Conservation (phyloP, 139 green algal genomes). For the Volvox reticuliferus region DNA sequence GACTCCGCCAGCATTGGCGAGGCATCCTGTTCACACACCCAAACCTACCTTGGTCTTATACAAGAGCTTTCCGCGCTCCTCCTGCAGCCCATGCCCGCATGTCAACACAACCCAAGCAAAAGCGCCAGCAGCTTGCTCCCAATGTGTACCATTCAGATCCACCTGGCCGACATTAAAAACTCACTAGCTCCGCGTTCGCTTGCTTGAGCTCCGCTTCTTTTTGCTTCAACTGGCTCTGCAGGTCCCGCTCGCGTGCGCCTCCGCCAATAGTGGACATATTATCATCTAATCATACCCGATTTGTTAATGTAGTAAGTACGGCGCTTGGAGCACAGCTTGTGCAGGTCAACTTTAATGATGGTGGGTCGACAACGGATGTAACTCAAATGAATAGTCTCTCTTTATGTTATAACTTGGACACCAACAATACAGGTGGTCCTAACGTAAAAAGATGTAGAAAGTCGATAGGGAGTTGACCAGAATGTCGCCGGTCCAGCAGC, state of each 20-base stretch:
- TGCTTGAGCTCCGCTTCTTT: slow-evolving; percentile 61
- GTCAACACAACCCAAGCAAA: not conserved
- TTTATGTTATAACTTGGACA: no score
- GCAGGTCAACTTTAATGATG: slow-evolving; percentile 12
- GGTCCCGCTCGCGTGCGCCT: slow-evolving; percentile 21
- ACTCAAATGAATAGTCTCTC: not conserved
- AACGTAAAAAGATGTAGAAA: no score
- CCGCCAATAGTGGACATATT: slow-evolving; percentile 39
- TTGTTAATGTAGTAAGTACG: not conserved
- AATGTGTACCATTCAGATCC: not conserved
- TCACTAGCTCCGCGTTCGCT: slow-evolving; percentile 62
- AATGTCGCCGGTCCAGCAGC: no score
- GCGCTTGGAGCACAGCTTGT: not conserved
- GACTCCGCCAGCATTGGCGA: no score
- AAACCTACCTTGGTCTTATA: slow-evolving; percentile 70
- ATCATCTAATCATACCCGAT: slow-evolving; percentile 26
- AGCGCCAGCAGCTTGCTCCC: not conserved
- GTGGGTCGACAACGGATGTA: not conserved
- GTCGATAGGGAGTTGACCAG: no score
- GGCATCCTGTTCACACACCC: not conserved
- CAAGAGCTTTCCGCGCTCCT: slow-evolving; percentile 67
- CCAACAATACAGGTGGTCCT: no score
- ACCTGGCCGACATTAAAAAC: not conserved
- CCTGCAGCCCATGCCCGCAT: slow-evolving; percentile 26
- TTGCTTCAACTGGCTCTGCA: slow-evolving; percentile 51